Evolutionary conservation across 176 grass and related monocot species (phyloP), one percentile per base, ranked within the genome.

Genomic region (Thalia dealbata): DNA sequence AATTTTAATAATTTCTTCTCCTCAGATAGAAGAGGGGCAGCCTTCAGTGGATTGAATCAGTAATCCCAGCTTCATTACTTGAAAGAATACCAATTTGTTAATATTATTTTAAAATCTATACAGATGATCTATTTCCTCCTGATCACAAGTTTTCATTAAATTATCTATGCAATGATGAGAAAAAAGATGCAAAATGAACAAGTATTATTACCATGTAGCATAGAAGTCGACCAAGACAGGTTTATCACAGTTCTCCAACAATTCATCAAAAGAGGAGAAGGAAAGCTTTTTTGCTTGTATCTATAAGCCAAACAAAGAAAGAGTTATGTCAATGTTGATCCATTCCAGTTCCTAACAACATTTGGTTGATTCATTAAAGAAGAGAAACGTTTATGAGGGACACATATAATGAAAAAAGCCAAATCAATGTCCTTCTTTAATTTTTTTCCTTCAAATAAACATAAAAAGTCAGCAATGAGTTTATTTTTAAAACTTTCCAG

Each of bases 201-300:
- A 38, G 32, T 45, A 71, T 26, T 59, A 3, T 81, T 86, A 99
- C 90, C 95, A 99, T 77, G 90, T 99, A 61, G 95, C 95, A 81
- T 93, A 99, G 66, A 99, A 99, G 38, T 99, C 95, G 25, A 99
- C 90, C 3, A 99, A 64, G 30, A 99, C 43, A 75, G 95, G 95
- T 30, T 88, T 99, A 29, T 99, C 90, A 61, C 87, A 88, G 60
- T 99, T 83, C 73, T 88, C 85, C 65, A 99, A 71, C 65, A 99
- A 83, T 69, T 99, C 95, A 45, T 99, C 95, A 67, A 99, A 99
- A 8, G 95, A 86, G 63, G 83, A 78, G 67, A 91, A 99, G 14
- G 85, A 75, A 78, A 93, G 65, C 75, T 91, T 91, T 76, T 91
- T 99, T 23, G 95, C 87, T 86, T 84, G 74, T 74, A 99, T 84